phyloP scores from a whole-genome alignment of 495 filamentous ascomycete genomes.

The Penicillium lividum region DNA sequence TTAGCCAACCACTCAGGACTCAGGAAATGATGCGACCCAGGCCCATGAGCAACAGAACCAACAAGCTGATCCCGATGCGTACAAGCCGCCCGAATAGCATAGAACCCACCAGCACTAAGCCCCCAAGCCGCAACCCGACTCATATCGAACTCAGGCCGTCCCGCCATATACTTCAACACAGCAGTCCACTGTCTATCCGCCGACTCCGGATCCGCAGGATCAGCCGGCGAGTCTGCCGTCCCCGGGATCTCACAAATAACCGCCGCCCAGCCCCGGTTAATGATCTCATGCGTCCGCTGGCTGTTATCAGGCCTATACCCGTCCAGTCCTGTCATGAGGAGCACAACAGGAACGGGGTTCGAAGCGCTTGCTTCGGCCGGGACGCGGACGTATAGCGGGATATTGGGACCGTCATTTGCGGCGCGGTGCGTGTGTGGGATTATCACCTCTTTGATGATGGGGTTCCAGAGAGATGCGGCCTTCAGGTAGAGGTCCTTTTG shows the following conservation, averaged over 20 bases:
- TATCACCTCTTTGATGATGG: slow-evolving; percentile 56
- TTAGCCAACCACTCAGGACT: slow-evolving; percentile 61
- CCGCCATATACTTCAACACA: slow-evolving; percentile 65
- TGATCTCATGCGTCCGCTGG: slow-evolving; percentile 66
- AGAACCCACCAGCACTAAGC: slow-evolving; percentile 73
- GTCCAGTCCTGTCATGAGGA: slow-evolving; percentile 76
- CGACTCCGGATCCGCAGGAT: slow-evolving; percentile 51
- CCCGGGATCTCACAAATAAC: slow-evolving; percentile 76
- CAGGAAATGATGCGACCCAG: slow-evolving; percentile 72
- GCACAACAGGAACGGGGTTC: slow-evolving; percentile 57
- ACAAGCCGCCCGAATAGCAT: slow-evolving; percentile 72
- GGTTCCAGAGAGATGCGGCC: slow-evolving; percentile 56
- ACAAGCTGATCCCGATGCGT: slow-evolving; percentile 61
- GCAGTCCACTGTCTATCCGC: slow-evolving; percentile 56
- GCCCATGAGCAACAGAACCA: slow-evolving; percentile 70
- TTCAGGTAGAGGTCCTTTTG: slow-evolving; percentile 67
- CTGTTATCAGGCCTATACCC: slow-evolving; percentile 80
- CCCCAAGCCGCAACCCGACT: slow-evolving; percentile 67
- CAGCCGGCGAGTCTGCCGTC: slow-evolving; percentile 75
- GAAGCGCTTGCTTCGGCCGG: slow-evolving; percentile 43
- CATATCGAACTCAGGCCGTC: slow-evolving; percentile 61
- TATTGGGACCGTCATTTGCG: slow-evolving; percentile 51
- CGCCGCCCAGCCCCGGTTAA: slow-evolving; percentile 58
- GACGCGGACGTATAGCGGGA: slow-evolving; percentile 66
- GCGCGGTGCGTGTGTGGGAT: slow-evolving; percentile 58